Percentiles rank a stretch among this genome's conserved stretches.
These are phyloP conservation scores for Astathelohania contejeani DNA, from an alignment of 371 early-diverging fungal genomes.

Conservation along the genomic window DNA sequence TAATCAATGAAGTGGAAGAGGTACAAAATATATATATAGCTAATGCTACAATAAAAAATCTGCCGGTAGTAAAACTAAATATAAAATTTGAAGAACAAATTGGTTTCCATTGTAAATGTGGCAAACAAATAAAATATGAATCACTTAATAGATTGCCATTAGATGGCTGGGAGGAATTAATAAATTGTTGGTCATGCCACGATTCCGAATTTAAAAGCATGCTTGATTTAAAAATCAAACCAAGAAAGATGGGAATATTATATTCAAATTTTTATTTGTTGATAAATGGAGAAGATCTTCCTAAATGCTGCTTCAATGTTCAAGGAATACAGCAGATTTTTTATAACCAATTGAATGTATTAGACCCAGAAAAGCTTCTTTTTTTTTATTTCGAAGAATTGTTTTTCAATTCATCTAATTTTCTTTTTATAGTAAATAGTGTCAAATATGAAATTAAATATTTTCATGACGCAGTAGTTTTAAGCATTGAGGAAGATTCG, in stretches of 20 bases:
- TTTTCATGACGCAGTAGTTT: background rate
- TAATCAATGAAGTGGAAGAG: background rate
- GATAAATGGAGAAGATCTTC: too few species aligned
- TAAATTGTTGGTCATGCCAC: constrained; percentile 52
- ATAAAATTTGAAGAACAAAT: background rate
- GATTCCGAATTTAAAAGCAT: constrained; percentile 47
- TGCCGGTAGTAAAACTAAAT: background rate
- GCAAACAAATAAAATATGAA: constrained; percentile 15
- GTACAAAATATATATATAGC: background rate
- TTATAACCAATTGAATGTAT: too few species aligned
- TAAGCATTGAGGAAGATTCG: background rate
- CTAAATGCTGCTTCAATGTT: too few species aligned
- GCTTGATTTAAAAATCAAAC: constrained; percentile 21
- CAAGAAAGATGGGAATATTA: constrained; percentile 38
- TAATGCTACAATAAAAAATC: background rate
- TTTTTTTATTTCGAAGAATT: too few species aligned
- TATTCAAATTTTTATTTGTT: constrained; percentile 39
- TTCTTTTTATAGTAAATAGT: too few species aligned
- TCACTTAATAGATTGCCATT: constrained; percentile 34
- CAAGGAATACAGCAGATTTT: too few species aligned
- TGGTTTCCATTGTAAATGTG: constrained; percentile 28
- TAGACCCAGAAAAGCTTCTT: too few species aligned
- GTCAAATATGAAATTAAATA: too few species aligned
- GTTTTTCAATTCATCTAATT: too few species aligned
- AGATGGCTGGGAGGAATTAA: constrained; percentile 50